Evolutionary conservation across 2,329 filamentous ascomycete genomes (phyloP).

Genomic region (Cercospora beticola): DNA sequence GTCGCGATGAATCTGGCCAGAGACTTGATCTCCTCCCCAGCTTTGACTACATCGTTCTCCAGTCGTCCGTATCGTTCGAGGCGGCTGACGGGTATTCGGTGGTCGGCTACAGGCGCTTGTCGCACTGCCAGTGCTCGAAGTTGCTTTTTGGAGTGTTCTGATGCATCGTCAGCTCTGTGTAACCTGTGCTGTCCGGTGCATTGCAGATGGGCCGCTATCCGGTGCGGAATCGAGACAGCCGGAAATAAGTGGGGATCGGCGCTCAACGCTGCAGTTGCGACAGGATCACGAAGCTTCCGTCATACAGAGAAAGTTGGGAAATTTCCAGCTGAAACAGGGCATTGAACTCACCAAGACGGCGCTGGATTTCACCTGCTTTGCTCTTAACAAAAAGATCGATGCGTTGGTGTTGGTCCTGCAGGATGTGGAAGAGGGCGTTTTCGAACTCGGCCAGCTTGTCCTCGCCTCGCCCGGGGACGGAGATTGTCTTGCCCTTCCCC

Average conservation of each 20-base stretch:
- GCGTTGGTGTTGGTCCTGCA: constrained; percentile 73
- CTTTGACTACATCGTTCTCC: constrained; percentile 54
- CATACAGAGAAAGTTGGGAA: neutral
- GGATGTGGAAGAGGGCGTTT: constrained; percentile 66
- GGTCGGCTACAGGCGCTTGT: constrained; percentile 24
- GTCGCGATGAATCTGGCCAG: constrained; percentile 71
- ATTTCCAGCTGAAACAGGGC: constrained; percentile 4
- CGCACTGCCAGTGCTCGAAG: constrained; percentile 31
- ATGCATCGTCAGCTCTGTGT: constrained; percentile 9
- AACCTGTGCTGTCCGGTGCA: neutral
- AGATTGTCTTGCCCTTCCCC: constrained; percentile 67
- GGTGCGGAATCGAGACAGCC: neutral
- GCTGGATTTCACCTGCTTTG: constrained; percentile 74
- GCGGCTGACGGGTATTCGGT: constrained; percentile 45
- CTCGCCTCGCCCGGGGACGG: constrained; percentile 67
- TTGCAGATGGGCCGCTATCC: neutral
- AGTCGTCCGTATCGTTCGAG: constrained; percentile 53
- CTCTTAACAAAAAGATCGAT: constrained; percentile 76
- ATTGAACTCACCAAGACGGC: constrained; percentile 61
- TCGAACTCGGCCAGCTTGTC: constrained; percentile 62
- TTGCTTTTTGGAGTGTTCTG: constrained; percentile 34
- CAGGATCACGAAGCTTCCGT: constrained; percentile 4
- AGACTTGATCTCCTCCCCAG: constrained; percentile 69
- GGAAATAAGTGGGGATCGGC: constrained; percentile 11
- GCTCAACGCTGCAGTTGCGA: constrained; percentile 2